Percentiles rank a stretch among this genome's conserved stretches.
Evolutionary conservation across 805 yeast genomes (phyloP).

Genomic region (Candida taoyuanica): DNA sequence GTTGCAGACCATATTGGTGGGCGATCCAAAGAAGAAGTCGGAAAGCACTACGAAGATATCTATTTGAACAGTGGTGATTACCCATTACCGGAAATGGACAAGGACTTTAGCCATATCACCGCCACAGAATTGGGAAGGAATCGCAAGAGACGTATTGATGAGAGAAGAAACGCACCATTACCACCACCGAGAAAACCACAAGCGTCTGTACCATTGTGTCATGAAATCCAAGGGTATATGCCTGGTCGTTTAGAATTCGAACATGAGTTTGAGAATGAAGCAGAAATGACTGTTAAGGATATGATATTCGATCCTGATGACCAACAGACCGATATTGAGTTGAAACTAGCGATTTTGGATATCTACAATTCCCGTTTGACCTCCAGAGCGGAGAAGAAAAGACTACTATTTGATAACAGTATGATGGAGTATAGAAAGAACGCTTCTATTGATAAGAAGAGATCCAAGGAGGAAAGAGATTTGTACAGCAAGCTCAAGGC

Average conservation of each 20-base stretch:
- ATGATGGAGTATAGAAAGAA: conserved; percentile 81
- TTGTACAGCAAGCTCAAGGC: conserved; percentile 71
- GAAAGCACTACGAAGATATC: conserved; percentile 67
- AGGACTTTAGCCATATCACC: conserved; percentile 54
- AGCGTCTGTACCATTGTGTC: conserved; percentile 93
- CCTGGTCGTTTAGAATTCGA: conserved; percentile 98
- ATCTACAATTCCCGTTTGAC: conserved; percentile 88
- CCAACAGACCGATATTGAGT: conserved; percentile 78
- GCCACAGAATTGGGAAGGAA: conserved; percentile 65
- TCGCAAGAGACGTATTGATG: conserved; percentile 69
- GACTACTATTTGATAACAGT: conserved; percentile 69
- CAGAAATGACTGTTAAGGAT: conserved; percentile 90
- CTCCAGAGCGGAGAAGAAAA: conserved; percentile 87
- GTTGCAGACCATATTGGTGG: conserved; percentile 96
- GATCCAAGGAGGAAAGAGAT: conserved; percentile 88
- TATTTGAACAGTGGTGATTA: conserved; percentile 68
- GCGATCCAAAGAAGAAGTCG: conserved; percentile 87
- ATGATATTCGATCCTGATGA: conserved; percentile 96
- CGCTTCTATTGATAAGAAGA: conserved; percentile 76
- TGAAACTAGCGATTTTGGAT: conserved; percentile 81
- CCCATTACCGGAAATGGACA: conserved; percentile 85
- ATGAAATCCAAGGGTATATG: conserved; percentile 97
- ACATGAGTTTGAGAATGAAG: conserved; percentile 94
- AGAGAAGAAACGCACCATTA: conserved; percentile 63
- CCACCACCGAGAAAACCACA: conserved; percentile 87